Evolutionary conservation across 148 eudicot genomes (phyloP), one percentile per base, ranked within the genome.

Genomic region (Rhododendron simsii): DNA sequence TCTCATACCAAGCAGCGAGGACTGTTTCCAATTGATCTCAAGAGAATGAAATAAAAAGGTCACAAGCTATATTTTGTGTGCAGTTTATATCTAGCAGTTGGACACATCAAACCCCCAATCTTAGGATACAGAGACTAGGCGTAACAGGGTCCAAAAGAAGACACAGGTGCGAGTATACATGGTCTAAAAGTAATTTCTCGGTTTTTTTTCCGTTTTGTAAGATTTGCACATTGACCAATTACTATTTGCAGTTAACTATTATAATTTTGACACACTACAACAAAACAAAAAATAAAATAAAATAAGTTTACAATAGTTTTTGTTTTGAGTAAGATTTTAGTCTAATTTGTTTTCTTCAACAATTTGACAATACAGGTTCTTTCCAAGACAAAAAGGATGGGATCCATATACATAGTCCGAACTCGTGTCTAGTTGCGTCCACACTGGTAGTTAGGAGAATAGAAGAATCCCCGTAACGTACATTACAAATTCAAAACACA

Each of bases 1-100:
- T 78, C 26, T 67, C 83, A 33, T n/a, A 33, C 83, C 53, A 47
- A 79, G 35, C 23, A 13, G 65, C 9, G 80, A 84, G 79, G 67
- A 59, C 47, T 45, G 67, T 69, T 84, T 63, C 82, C 84, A 71
- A 39, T 79, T 35, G 79, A 47, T 57, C 86, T 33, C 7, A 15
- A 33, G 47, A 87, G 21, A 84, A 67, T 63, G 33, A 65, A 67
- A 71, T 39, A 28, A 83, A 83, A 51, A 2, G 73, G 44, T 67
- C 8, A 15, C 15, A 3, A 67, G 14, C 74, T 26, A 67, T 11
- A 26, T 71, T 5, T 33, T 71, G 41, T 2, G 41, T 15, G 41
- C 76, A 71, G 76, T 14, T 41, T 33, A 33, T 14, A 33, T 30
- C 39, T 71, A 30, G 76, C 76, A 71, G 5, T 71, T 2, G 20